A percentile compares a stretch with the other conserved stretches of the same genome.
Conservation (phyloP, 352 stramenopile species). For the Globisporangium rhizosaccharum region DNA sequence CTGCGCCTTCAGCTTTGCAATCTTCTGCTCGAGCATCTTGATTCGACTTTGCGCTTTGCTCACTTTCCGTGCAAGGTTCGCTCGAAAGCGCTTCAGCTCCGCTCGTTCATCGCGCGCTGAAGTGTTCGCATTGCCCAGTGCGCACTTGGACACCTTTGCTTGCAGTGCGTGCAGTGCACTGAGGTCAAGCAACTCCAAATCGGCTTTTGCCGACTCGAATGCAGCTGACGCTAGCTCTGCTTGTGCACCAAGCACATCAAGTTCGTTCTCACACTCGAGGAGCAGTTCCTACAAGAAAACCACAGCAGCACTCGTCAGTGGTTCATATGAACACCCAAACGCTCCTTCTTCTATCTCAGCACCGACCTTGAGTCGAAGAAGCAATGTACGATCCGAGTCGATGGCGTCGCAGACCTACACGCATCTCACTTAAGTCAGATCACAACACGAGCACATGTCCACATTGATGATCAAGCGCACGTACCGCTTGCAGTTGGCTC, state of each 20-base stretch:
- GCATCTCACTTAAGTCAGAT: background rate
- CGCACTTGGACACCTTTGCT: background rate
- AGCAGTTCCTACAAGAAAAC: background rate
- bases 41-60: background rate
- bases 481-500: too few relatives aligned
- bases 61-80: background rate
- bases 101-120: background rate
- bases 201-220: background rate
- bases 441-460: background rate
- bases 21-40: conserved; percentile 1
- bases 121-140: background rate
- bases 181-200: background rate
- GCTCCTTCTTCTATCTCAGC: background rate
- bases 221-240: background rate
- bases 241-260: background rate
- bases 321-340: background rate
- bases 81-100: background rate
- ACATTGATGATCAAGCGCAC: background rate
- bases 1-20: background rate
- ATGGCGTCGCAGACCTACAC: background rate
- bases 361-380: background rate
- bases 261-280: background rate
- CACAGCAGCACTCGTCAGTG: background rate
- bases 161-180: background rate
- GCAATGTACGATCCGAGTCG: background rate